Evolutionary conservation across 305 asterid species (phyloP).

Genomic region (Fraxinus sp.): DNA sequence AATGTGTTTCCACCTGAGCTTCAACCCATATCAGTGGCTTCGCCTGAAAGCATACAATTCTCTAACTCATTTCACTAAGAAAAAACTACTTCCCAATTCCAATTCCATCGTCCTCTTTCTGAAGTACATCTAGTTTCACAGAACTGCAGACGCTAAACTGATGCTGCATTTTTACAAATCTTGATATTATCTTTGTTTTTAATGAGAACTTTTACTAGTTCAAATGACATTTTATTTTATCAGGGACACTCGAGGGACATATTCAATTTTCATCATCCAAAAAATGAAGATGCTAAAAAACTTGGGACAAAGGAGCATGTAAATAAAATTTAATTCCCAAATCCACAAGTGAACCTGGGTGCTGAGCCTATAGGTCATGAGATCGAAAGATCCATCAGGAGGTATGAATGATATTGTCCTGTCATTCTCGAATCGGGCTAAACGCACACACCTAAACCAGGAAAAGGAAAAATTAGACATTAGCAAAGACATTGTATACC

Average conservation of each 20-base stretch:
- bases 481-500: slow-evolving; percentile 4
- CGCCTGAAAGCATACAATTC: slow-evolving; percentile 52
- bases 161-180: slow-evolving; percentile 5
- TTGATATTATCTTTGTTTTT: background rate
- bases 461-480: slow-evolving; percentile 28
- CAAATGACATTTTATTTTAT: background rate
- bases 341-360: slow-evolving; percentile 61
- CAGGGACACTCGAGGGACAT: background rate
- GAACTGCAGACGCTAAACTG: background rate
- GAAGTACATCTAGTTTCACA: slow-evolving; percentile 11
- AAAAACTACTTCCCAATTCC: background rate
- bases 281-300: slow-evolving; percentile 17
- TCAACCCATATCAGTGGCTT: slow-evolving; percentile 95
- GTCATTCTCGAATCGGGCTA: slow-evolving; percentile 91
- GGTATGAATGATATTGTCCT: slow-evolving; percentile 93
- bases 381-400: slow-evolving; percentile 97
- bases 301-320: slow-evolving; percentile 2
- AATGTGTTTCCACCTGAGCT: slow-evolving; percentile 63
- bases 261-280: background rate
- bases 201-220: background rate
- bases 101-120: background rate
- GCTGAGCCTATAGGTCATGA: slow-evolving; percentile 96
- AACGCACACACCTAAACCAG: slow-evolving; percentile 78
- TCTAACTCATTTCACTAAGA: background rate
- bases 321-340: background rate